Evolutionary conservation across 176 grass and related monocot species (phyloP), one percentile per base, ranked within the genome.

Genomic region (Aechmea fasciata): DNA sequence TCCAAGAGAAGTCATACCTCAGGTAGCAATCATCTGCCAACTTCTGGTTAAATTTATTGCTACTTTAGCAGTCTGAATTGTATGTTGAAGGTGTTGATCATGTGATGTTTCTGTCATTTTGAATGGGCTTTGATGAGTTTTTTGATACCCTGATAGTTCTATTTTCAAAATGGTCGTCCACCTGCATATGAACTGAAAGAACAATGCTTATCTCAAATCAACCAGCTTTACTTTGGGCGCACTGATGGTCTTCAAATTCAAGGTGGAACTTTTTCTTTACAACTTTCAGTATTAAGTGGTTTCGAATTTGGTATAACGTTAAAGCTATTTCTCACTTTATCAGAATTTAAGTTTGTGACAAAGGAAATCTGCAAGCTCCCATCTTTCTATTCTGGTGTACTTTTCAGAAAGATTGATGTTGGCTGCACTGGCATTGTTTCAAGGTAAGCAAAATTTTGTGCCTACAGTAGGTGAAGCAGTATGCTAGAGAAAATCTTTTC

Each of bases 281-380:
- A 55, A 24, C 14, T 10, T 52, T 65, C 5, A 7, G 64, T 51
- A 11, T 22, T 18, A 13, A 28, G 48, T 71, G 50, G 10, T 13
- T 14, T 51, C 19, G 3, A 49, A 65, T 52, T 24, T 12, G 17
- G 20, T 62, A 19, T 70, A 23, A 54, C 20, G 5, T 47, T 15
- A 47, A 57, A 17, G 22, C 18, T 12, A 28, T 72, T 47, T 59
- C 22, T 12, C 19, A 51, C 13, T 12, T 51, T 3, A 65, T 74
- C 24, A 99, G 94, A 99, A 72, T 99, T 93, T 68, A 86, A 91
- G 78, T 71, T 81, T 65, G 80, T 90, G 65, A 99, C 94, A 71
- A 99, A 91, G 87, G 94, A 93, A 62, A 91, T 99, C 63, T 99
- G 94, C 90, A 99, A 90, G 71, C 17, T 99, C 9, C 94, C 94